Evolutionary conservation across 2,329 filamentous ascomycete species (phyloP).

Genomic region (Scleromitrula shiraiana): DNA sequence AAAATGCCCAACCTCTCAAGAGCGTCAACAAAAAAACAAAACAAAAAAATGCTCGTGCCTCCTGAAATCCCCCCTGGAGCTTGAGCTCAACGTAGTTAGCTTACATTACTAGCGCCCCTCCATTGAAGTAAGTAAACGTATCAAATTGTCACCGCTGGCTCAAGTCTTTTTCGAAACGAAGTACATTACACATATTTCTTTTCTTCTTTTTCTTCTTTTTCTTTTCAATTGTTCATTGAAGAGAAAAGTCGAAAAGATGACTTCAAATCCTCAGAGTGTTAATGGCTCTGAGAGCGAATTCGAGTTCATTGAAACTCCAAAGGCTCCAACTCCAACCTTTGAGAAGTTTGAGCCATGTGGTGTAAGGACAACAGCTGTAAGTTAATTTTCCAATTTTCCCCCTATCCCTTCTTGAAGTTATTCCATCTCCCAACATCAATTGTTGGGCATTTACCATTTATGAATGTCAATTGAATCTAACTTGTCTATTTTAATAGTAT

Average conservation of each 20-base stretch:
- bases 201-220: conserved; percentile 12
- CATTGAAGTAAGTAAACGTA: too few species aligned
- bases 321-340: conserved; percentile 40
- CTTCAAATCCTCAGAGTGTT: conserved; percentile 41
- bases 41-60: too few species aligned
- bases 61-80: too few species aligned
- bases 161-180: too few species aligned
- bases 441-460: neutral
- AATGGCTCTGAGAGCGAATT: conserved; percentile 48
- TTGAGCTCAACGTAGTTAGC: too few species aligned
- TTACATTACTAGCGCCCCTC: too few species aligned
- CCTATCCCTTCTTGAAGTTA: neutral
- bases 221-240: conserved; percentile 12
- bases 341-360: conserved; percentile 47
- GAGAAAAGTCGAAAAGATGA: conserved; percentile 30
- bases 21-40: too few species aligned
- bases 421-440: neutral
- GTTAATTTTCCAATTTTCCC: conserved; percentile 21
- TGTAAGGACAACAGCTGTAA: conserved; percentile 46
- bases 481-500: conserved; percentile 46
- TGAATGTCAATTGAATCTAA: conserved; percentile 24
- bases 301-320: conserved; percentile 56
- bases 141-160: neutral
- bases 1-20: too few species aligned
- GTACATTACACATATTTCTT: neutral